Evolutionary conservation across 139 green algal genomes (phyloP), one percentile per base, ranked within the genome.

Genomic region (Dunaliella primolecta): DNA sequence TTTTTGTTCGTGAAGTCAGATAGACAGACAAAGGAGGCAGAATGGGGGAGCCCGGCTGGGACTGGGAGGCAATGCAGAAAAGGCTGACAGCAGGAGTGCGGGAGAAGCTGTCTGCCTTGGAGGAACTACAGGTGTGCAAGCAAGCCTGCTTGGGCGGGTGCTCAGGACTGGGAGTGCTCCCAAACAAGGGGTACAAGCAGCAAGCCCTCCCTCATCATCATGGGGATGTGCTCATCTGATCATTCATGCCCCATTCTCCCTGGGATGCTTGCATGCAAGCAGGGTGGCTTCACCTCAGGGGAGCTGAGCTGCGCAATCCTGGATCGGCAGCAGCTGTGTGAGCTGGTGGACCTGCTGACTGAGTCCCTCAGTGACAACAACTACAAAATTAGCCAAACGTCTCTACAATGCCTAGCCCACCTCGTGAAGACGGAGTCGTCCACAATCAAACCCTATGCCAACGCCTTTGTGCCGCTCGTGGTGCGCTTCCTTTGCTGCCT

Each of bases 321-420:
- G 11, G 71, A 77, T 21, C 11, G 71, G 27, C 27, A 87, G 20
- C 83, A 91, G 75, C 30, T 91, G 36, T 80, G 81, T n/a, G 82
- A 89, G 23, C 36, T 91, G 0, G 55, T 93, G 2, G 88, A 91
- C 78, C 32, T 88, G 0, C 81, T 85, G 0, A 46, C 75, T 0
- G 78, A 85, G 64, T 81, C 91, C 25, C 83, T 93, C 2, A 80
- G 46, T 3, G 88, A 91, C 75, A 83, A 82, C 29, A 91, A 91
- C 81, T 85, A 83, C 81, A 93, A 93, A 87, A 88, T 89, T 25
- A 81, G 81, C 0, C 82, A 89, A 24, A 84, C 86, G 36, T 38
- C 88, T 31, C 87, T 93, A 1, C 81, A 89, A 37, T 79, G 75
- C 1, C 87, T 90, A 57, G 74, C 83, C 34, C 23, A 30, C 0